Conservation (phyloP, 805 yeast genomes). For the Sungouiozyma ichnusensis region DNA sequence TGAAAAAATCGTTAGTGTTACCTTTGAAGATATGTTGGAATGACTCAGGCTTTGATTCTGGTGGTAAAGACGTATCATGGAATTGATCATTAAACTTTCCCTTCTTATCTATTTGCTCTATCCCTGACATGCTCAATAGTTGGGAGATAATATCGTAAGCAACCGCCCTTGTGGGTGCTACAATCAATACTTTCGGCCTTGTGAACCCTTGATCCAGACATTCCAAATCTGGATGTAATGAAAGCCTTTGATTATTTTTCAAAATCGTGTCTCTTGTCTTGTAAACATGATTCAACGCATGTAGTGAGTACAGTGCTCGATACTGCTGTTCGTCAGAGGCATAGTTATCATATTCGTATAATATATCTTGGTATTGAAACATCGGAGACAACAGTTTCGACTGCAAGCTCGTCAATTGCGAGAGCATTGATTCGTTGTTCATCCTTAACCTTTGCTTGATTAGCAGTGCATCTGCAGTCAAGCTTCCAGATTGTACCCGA, state of each 20-base stretch:
- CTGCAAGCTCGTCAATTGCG: conserved; percentile 37
- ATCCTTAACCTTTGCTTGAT: conserved; percentile 36
- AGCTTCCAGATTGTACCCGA: background rate
- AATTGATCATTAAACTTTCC: conserved; percentile 68
- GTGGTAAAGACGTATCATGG: conserved; percentile 38
- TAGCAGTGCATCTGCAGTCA: conserved; percentile 25
- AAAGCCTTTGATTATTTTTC: conserved; percentile 57
- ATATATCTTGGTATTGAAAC: conserved; percentile 62
- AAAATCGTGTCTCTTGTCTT: conserved; percentile 81
- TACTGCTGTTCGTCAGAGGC: conserved; percentile 40
- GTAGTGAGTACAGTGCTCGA: conserved; percentile 56
- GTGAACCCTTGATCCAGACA: conserved; percentile 91
- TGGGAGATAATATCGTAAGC: conserved; percentile 60
- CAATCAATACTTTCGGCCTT: conserved; percentile 74
- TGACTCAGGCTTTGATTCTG: conserved; percentile 64
- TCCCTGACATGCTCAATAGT: conserved; percentile 50
- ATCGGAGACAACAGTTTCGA: conserved; percentile 48
- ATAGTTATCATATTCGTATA: conserved; percentile 44
- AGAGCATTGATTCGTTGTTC: conserved; percentile 21
- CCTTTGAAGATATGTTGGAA: conserved; percentile 75
- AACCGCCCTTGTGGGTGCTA: conserved; percentile 75
- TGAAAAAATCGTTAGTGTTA: conserved; percentile 83
- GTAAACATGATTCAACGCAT: conserved; percentile 69
- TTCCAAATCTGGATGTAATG: conserved; percentile 43
- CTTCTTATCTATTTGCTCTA: conserved; percentile 71